These are phyloP conservation scores for Globisporangium middletonii DNA, from an alignment of 352 stramenopile species.

Conservation along the genomic window DNA sequence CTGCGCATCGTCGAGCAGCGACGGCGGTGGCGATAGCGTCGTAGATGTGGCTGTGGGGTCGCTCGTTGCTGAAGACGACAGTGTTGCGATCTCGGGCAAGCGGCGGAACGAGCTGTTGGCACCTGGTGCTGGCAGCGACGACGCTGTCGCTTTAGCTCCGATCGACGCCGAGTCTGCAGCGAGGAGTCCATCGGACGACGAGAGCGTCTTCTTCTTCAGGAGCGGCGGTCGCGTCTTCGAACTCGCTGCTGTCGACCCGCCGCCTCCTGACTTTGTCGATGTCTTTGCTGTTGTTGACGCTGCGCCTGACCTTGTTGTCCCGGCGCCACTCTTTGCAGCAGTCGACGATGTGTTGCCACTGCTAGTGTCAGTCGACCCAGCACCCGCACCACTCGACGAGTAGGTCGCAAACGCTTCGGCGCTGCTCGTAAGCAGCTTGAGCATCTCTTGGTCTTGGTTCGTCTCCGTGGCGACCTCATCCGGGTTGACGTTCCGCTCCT, in stretches of 20 bases:
- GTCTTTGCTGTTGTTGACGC: background rate
- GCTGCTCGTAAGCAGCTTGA: conserved; percentile 3
- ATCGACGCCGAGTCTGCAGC: background rate
- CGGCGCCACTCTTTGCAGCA: background rate
- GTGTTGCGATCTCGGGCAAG: conserved; percentile 6
- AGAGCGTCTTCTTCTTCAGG: conserved; percentile 13
- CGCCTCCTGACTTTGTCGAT: conserved; percentile 3
- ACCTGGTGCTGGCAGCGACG: background rate
- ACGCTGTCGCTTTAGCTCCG: background rate
- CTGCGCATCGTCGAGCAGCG: background rate
- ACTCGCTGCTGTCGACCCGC: background rate
- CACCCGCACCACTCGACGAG: background rate
- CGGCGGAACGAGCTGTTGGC: conserved; percentile 6
- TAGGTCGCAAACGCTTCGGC: background rate
- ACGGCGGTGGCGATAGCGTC: too few species aligned
- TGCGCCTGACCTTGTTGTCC: too few species aligned
- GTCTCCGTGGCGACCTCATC: conserved; percentile 5
- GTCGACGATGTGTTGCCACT: background rate
- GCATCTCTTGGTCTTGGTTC: conserved; percentile 5
- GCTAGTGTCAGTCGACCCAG: background rate
- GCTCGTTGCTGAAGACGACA: background rate
- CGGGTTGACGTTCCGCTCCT: conserved; percentile 6
- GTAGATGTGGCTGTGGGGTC: background rate
- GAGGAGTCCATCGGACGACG: background rate
- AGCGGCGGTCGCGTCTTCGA: conserved; percentile 10